Evolutionary conservation across 148 eudicot species (phyloP).

Genomic region (Mesembryanthemum crystallinum): DNA sequence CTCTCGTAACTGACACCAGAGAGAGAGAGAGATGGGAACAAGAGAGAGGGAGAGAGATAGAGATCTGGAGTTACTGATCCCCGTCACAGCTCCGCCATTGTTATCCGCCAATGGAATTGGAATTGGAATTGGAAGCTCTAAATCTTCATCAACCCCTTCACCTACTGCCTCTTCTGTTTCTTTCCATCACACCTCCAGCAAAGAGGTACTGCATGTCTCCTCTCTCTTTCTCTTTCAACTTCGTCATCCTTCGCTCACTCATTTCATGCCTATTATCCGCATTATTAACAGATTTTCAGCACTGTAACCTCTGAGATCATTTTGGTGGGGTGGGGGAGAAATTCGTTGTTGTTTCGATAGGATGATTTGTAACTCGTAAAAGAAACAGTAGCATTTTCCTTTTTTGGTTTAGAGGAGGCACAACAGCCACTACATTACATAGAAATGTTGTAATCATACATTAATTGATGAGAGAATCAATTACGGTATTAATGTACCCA

Average conservation of each 20-base stretch:
- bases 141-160: conserved; percentile 40
- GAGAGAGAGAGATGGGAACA: conserved; percentile 32
- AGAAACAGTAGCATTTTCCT: too few relatives aligned
- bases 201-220: conserved; percentile 37
- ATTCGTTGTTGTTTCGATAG: too few relatives aligned
- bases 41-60: conserved; percentile 39
- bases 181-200: conserved; percentile 35
- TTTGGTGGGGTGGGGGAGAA: too few relatives aligned
- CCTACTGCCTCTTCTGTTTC: conserved; percentile 22
- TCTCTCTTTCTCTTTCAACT: not conserved
- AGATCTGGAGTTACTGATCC: conserved; percentile 55
- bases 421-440: too few relatives aligned
- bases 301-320: too few relatives aligned
- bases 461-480: too few relatives aligned
- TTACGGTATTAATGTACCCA: too few relatives aligned
- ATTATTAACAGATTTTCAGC: too few relatives aligned
- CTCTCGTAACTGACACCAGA: not conserved
- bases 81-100: conserved; percentile 34
- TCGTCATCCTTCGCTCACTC: not conserved
- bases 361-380: too few relatives aligned
- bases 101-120: conserved; percentile 10
- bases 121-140: conserved; percentile 21
- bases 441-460: too few relatives aligned
- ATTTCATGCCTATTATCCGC: too few relatives aligned
- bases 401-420: too few relatives aligned